A percentile compares a stretch with the other conserved stretches of the same genome.
phyloP scores from a whole-genome alignment of 108 stramenopile species.

The Skeletonema tropicum region DNA sequence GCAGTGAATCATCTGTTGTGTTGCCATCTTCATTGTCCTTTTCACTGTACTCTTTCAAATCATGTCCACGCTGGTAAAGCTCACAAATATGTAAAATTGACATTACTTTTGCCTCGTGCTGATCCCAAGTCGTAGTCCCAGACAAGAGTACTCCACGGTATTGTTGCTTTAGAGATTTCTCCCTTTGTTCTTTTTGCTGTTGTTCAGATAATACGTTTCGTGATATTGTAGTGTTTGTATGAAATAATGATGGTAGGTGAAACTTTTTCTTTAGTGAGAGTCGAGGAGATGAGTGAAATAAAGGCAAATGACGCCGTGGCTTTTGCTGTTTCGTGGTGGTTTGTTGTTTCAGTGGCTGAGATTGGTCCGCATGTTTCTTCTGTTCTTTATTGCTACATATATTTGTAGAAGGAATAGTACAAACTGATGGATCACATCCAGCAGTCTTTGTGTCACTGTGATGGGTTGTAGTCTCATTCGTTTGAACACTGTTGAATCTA shows the following conservation, averaged over 20 bases:
- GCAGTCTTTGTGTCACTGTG: background rate
- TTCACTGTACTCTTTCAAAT: constrained; percentile 12
- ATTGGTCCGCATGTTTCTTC: background rate
- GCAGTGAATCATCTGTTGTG: too few relatives aligned
- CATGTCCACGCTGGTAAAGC: constrained; percentile 20
- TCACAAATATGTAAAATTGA: constrained; percentile 19
- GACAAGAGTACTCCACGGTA: constrained; percentile 17
- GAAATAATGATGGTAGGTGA: constrained; percentile 15
- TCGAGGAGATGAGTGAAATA: background rate
- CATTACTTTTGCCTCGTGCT: constrained; percentile 23
- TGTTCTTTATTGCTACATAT: background rate
- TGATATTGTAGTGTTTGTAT: background rate
- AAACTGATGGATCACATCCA: background rate
- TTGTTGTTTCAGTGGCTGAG: background rate
- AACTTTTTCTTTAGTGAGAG: background rate
- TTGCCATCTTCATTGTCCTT: too few relatives aligned
- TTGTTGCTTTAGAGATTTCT: background rate
- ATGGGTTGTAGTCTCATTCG: background rate
- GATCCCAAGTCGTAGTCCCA: constrained; percentile 21
- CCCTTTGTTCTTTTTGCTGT: background rate
- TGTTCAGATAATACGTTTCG: background rate
- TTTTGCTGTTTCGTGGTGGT: background rate
- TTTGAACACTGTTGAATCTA: constrained; percentile 5
- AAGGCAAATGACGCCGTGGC: background rate
- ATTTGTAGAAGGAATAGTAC: background rate